Evolutionary conservation across 371 early-diverging fungal genomes (phyloP).

Genomic region (Conidiobolus incongruus): DNA sequence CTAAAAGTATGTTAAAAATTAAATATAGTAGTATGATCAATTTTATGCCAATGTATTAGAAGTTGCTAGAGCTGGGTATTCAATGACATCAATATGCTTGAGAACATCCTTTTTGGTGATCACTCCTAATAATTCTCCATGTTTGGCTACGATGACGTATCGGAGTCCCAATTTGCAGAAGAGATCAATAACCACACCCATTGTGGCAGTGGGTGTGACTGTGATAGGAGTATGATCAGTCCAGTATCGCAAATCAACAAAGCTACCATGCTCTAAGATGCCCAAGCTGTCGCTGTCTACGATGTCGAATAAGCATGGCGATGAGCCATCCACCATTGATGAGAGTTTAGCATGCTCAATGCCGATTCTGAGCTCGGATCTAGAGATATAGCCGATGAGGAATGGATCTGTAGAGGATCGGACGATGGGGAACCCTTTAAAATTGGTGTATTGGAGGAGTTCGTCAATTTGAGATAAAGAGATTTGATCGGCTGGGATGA

Average conservation of each 20-base stretch:
- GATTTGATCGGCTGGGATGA: slow-evolving; percentile 15
- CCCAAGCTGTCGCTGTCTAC: slow-evolving; percentile 9
- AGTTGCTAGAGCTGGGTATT: too few species aligned
- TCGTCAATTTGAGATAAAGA: slow-evolving; percentile 9
- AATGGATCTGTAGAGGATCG: slow-evolving; percentile 17
- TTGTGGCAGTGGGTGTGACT: slow-evolving; percentile 27
- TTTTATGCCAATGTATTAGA: too few species aligned
- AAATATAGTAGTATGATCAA: too few species aligned
- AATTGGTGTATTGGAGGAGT: slow-evolving; percentile 18
- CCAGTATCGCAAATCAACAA: slow-evolving; percentile 34
- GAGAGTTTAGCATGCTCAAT: too few species aligned
- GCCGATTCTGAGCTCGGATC: slow-evolving; percentile 42
- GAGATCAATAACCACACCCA: slow-evolving; percentile 51
- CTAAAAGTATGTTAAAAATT: too few species aligned
- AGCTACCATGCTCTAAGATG: slow-evolving; percentile 18
- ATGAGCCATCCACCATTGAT: slow-evolving; percentile 10
- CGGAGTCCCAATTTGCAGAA: slow-evolving; percentile 48
- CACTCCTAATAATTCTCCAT: slow-evolving; percentile 26
- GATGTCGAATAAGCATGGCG: slow-evolving; percentile 13
- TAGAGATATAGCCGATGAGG: slow-evolving; percentile 47
- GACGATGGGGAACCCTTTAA: slow-evolving; percentile 56
- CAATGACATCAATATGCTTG: slow-evolving; percentile 17
- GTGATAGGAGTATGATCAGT: slow-evolving; percentile 49
- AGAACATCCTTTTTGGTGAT: slow-evolving; percentile 49
- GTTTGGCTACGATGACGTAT: slow-evolving; percentile 26